A percentile compares a stretch with the other conserved stretches of the same genome.
phyloP scores from a whole-genome alignment of 768 basidiomycete species.

The Mycena latifolia region DNA sequence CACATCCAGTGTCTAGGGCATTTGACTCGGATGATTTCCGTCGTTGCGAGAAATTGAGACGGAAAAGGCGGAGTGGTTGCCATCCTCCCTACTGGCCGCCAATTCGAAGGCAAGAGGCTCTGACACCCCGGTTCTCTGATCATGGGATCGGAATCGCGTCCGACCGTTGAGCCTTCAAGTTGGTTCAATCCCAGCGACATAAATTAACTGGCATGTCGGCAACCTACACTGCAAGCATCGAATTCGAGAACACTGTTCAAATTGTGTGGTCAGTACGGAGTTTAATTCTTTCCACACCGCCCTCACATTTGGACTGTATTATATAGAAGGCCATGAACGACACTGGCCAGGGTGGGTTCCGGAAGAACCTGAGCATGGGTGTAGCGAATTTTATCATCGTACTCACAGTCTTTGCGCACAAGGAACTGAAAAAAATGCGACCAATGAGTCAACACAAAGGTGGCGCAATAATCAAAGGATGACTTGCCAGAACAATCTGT shows the following conservation, averaged over 20 bases:
- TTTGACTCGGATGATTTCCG: background rate
- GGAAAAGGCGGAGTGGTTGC: background rate
- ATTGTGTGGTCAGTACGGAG: background rate
- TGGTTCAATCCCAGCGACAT: background rate
- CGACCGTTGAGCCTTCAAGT: conserved; percentile 7
- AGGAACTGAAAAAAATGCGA: background rate
- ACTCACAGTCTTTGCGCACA: background rate
- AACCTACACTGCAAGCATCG: conserved; percentile 9
- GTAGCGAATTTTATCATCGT: too few relatives aligned
- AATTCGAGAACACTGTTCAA: conserved; percentile 9
- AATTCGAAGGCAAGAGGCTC: background rate
- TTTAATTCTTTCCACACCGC: background rate
- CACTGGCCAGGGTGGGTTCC: background rate
- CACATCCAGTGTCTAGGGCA: background rate
- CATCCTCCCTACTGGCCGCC: background rate
- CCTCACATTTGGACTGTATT: conserved; percentile 10
- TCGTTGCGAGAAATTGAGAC: background rate
- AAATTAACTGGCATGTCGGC: too few relatives aligned
- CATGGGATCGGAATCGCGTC: background rate
- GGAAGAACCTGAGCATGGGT: too few relatives aligned
- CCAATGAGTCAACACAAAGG: background rate
- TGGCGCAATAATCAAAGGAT: background rate
- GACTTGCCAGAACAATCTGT: background rate
- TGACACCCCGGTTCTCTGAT: background rate
- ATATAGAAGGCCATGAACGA: background rate